Percentiles rank a stretch among this genome's conserved stretches.
Evolutionary conservation across 768 basidiomycete genomes (phyloP).

Genomic region (Auricularia sp.): DNA sequence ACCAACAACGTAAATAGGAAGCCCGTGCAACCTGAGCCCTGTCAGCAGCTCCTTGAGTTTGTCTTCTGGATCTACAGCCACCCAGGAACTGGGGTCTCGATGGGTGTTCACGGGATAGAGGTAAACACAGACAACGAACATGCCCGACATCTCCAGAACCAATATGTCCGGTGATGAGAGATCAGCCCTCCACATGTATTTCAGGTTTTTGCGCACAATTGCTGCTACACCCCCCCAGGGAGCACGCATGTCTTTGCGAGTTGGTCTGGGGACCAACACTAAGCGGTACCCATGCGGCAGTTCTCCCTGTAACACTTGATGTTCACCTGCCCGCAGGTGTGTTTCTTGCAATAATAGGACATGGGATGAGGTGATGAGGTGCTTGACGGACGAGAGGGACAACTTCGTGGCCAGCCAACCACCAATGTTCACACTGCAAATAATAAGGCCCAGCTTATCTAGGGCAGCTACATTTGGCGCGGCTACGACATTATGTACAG

Average conservation of each 20-base stretch:
- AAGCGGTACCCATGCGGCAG: neutral
- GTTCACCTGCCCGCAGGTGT: neutral
- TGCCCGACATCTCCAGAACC: neutral
- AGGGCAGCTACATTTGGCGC: slow-evolving; percentile 12
- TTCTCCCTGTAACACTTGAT: neutral
- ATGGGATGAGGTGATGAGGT: neutral
- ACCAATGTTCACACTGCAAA: neutral
- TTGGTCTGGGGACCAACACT: neutral
- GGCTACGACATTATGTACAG: slow-evolving; percentile 17
- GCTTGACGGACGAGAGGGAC: neutral
- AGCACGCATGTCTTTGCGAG: neutral
- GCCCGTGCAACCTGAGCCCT: slow-evolving; percentile 15
- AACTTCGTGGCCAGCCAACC: neutral
- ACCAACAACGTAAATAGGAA: slow-evolving; percentile 10
- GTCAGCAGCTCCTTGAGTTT: slow-evolving; percentile 22
- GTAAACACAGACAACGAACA: neutral
- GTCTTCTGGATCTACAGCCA: slow-evolving; percentile 15
- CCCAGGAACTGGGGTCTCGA: neutral
- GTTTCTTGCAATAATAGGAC: neutral
- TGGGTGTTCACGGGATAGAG: neutral
- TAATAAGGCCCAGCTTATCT: neutral
- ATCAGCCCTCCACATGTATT: neutral
- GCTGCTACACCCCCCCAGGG: neutral
- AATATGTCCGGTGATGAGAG: neutral
- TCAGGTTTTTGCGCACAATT: neutral